Conservation (phyloP, 495 filamentous ascomycete genomes). For the Penicillium silybi region DNA sequence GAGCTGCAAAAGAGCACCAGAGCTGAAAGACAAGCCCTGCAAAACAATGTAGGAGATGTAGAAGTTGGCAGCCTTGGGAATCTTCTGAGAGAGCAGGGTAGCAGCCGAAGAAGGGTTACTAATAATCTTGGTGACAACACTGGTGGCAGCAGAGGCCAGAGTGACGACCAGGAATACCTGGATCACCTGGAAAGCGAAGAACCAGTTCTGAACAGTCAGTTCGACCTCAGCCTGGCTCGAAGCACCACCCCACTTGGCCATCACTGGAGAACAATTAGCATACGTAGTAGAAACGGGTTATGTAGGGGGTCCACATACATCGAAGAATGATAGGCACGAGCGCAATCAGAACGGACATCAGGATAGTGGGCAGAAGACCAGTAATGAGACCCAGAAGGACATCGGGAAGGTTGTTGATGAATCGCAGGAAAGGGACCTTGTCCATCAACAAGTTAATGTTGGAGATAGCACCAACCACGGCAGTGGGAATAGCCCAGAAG, state of each 20-base stretch:
- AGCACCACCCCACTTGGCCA: slow-evolving; percentile 75
- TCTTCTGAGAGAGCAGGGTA: slow-evolving; percentile 63
- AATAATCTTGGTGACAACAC: slow-evolving; percentile 56
- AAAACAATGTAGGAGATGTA: slow-evolving; percentile 95
- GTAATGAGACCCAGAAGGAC: slow-evolving; percentile 77
- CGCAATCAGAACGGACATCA: slow-evolving; percentile 84
- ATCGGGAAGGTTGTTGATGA: slow-evolving; percentile 68
- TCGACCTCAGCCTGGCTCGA: slow-evolving; percentile 77
- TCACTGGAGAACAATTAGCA: slow-evolving; percentile 34
- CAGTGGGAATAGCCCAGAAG: slow-evolving; percentile 91
- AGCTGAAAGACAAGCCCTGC: slow-evolving; percentile 81
- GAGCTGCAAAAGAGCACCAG: slow-evolving; percentile 71
- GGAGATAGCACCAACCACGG: slow-evolving; percentile 79
- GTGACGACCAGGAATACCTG: slow-evolving; percentile 93
- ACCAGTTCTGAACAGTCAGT: slow-evolving; percentile 82
- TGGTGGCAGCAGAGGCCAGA: slow-evolving; percentile 61
- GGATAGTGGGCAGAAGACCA: slow-evolving; percentile 74
- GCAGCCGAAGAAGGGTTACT: slow-evolving; percentile 57
- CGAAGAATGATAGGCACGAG: slow-evolving; percentile 84
- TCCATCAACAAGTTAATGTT: slow-evolving; percentile 70
- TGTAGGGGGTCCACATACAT: slow-evolving; percentile 35
- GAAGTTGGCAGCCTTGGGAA: slow-evolving; percentile 86
- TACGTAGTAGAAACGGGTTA: neutral
- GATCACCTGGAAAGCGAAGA: slow-evolving; percentile 92
- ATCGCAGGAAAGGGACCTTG: slow-evolving; percentile 61